Evolutionary conservation across 2,329 filamentous ascomycete genomes (phyloP).

Genomic region (Diaporthe sp.): DNA sequence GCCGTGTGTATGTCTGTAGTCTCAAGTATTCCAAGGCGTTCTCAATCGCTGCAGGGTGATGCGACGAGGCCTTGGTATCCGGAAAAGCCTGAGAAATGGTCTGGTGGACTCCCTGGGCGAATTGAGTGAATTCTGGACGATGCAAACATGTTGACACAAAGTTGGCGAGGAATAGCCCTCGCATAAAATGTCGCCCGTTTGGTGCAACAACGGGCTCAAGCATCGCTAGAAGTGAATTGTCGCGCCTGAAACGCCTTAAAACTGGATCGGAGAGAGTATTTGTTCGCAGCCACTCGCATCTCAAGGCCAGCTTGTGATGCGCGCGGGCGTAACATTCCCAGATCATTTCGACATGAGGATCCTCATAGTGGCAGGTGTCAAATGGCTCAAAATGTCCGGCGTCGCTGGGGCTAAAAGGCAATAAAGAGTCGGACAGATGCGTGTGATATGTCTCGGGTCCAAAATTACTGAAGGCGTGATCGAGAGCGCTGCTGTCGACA

Average conservation of each 20-base stretch:
- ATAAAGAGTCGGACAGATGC: conserved; percentile 1
- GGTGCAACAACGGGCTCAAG: conserved; percentile 10
- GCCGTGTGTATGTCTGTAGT: conserved; percentile 19
- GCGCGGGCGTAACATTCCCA: conserved; percentile 29
- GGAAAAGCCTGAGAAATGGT: not conserved
- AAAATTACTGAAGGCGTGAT: not conserved
- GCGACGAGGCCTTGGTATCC: not conserved
- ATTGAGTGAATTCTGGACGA: conserved; percentile 7
- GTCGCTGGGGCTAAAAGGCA: conserved; percentile 11
- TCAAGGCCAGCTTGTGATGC: conserved; percentile 30
- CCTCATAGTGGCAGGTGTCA: conserved; percentile 6
- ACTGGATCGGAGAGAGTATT: not conserved
- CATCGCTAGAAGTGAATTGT: conserved; percentile 34
- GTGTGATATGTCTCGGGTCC: not conserved
- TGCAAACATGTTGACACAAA: conserved; percentile 27
- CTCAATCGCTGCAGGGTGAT: not conserved
- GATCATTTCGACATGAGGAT: conserved; percentile 20
- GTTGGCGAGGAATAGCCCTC: conserved; percentile 30
- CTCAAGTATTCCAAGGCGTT: not conserved
- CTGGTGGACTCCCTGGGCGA: conserved; percentile 5
- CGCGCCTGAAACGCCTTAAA: conserved; percentile 25
- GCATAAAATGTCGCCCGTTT: not conserved
- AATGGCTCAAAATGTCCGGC: conserved; percentile 4
- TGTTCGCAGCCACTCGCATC: not conserved
- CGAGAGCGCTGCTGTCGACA: not conserved